phyloP scores from a whole-genome alignment of 768 basidiomycete genomes.

The Boletales sp. region DNA sequence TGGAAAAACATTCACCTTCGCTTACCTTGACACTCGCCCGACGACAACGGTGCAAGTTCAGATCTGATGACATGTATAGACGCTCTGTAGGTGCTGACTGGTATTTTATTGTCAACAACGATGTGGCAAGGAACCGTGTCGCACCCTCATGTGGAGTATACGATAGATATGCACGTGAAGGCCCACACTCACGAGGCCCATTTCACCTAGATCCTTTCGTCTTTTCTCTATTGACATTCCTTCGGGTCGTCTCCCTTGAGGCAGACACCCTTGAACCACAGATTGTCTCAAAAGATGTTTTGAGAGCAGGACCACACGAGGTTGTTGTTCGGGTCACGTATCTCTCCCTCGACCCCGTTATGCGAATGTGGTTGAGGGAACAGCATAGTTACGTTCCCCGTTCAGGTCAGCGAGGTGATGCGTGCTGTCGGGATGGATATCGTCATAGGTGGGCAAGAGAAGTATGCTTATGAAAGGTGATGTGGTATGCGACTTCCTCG shows the following conservation, averaged over 20 bases:
- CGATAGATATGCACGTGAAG: no score
- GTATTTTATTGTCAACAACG: no score
- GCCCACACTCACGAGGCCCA: no score
- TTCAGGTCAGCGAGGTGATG: slow-evolving; percentile 77
- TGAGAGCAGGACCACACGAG: slow-evolving; percentile 50
- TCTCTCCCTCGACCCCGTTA: slow-evolving; percentile 82
- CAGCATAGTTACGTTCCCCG: slow-evolving; percentile 66
- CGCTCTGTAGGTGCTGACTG: no score
- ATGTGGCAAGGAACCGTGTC: no score
- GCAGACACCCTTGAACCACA: slow-evolving; percentile 71
- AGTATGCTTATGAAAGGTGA: slow-evolving; percentile 63
- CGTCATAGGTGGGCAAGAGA: slow-evolving; percentile 55
- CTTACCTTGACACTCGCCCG: no score
- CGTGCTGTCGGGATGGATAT: slow-evolving; percentile 63
- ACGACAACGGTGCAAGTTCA: no score
- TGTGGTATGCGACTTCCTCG: slow-evolving; percentile 56
- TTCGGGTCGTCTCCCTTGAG: slow-evolving; percentile 3
- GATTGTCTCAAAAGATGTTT: slow-evolving; percentile 43
- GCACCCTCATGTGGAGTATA: no score
- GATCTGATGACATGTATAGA: no score
- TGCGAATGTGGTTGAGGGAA: slow-evolving; percentile 81
- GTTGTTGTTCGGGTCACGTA: slow-evolving; percentile 78
- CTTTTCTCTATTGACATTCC: no score
- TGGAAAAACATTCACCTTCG: no score
- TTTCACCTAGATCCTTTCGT: no score